Conservation (phyloP, 1,284 basidiomycete species). For the Heterobasidion parviporum region DNA sequence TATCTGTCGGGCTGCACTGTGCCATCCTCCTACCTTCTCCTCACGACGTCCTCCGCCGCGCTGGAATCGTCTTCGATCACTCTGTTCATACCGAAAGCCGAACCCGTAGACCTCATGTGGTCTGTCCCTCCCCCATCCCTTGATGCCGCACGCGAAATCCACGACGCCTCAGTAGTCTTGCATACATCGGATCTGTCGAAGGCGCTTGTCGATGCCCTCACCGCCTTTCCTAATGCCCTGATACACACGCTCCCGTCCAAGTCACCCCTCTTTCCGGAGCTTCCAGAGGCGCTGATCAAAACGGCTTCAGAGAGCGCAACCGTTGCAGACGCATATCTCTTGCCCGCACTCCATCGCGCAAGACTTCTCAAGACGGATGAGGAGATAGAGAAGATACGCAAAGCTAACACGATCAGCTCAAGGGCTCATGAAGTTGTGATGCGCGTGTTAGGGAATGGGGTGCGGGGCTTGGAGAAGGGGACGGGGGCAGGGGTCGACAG, state of each 20-base stretch:
- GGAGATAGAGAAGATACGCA: slow-evolving; percentile 69
- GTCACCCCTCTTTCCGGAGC: slow-evolving; percentile 46
- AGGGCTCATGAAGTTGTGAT: slow-evolving; percentile 86
- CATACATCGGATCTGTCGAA: slow-evolving; percentile 41
- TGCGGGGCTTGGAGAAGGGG: slow-evolving; percentile 41
- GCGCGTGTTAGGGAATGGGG: slow-evolving; percentile 77
- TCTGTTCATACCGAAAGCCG: slow-evolving; percentile 70
- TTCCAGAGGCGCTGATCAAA: slow-evolving; percentile 34
- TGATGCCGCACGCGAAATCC: slow-evolving; percentile 42
- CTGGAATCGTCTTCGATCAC: slow-evolving; percentile 41
- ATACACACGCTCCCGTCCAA: slow-evolving; percentile 55
- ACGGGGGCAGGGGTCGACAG: slow-evolving; percentile 38
- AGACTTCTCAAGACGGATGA: slow-evolving; percentile 68
- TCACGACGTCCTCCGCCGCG: slow-evolving; percentile 45
- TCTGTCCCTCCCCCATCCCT: slow-evolving; percentile 74
- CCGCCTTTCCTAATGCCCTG: slow-evolving; percentile 49
- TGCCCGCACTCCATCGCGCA: slow-evolving; percentile 68
- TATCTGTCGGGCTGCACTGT: slow-evolving; percentile 78
- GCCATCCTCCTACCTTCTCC: slow-evolving; percentile 61
- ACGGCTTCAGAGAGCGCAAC: slow-evolving; percentile 27
- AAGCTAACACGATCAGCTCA: slow-evolving; percentile 79
- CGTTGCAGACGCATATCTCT: slow-evolving; percentile 52
- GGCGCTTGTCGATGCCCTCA: slow-evolving; percentile 44
- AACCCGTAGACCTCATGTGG: slow-evolving; percentile 77
- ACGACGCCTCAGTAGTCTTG: slow-evolving; percentile 52